These are phyloP conservation scores for Backusella liffmaniae DNA, from an alignment of 192 early-diverging fungal species.

Conservation along the genomic window DNA sequence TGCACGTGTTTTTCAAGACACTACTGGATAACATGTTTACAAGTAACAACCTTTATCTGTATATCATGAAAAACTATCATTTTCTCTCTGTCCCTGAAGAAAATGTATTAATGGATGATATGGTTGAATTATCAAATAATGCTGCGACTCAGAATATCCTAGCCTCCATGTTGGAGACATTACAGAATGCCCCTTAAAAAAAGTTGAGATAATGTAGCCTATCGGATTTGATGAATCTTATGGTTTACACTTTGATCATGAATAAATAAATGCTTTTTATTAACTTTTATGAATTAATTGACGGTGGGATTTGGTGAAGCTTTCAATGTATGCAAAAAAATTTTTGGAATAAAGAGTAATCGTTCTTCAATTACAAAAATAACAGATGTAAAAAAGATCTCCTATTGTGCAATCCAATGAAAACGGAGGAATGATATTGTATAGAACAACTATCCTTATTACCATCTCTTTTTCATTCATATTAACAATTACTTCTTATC, in stretches of 20 bases:
- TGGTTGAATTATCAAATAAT: background rate
- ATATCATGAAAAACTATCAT: slow-evolving; percentile 8
- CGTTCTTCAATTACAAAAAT: too few species aligned
- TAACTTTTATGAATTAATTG: background rate
- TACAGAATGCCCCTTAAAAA: background rate
- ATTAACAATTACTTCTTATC: too few species aligned
- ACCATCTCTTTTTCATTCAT: too few species aligned
- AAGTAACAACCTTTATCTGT: background rate
- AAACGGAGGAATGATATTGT: too few species aligned
- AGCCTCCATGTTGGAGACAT: background rate
- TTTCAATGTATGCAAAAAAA: background rate
- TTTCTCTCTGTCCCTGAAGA: background rate
- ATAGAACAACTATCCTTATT: too few species aligned
- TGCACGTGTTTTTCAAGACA: slow-evolving; percentile 1
- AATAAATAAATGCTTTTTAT: background rate
- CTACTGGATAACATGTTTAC: background rate
- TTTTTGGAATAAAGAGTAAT: too few species aligned
- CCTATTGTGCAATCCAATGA: too few species aligned
- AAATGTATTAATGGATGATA: slow-evolving; percentile 1
- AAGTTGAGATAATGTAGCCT: background rate
- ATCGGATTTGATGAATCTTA: background rate
- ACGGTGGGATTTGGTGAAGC: background rate
- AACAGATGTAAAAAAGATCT: too few species aligned
- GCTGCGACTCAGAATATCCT: background rate
- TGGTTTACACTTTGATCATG: background rate